Base-by-base conservation (phyloP, 805 yeast genomes). In the Yarrowia alimentaria region DNA sequence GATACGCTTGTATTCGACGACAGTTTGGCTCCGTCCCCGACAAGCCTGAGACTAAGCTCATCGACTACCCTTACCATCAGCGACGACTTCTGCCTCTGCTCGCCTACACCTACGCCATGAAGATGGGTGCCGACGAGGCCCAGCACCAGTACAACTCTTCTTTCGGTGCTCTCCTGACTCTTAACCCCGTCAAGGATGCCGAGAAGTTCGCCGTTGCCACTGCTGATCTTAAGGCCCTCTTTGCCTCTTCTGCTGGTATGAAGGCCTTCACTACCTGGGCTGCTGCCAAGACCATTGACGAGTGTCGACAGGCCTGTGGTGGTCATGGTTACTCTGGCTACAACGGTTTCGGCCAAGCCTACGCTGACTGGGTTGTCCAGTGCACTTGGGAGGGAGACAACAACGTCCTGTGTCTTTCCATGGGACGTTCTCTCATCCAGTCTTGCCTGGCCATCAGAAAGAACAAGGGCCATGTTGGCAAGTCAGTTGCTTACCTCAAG, bases 301-400 rank as follows among this genome's bases (percentile, higher is more conserved):
- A 89, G 69, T 78, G 89, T 57, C 79, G 97, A 69, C 97, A 90
- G 69, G 76, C 95, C 1, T 89, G 96, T 68, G 96, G 97, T 65
- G 97, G 97, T 22, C 96, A 87, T 67, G 97, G 97, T 26, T 90
- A 90, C 69, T 87, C 95, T 18, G 80, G 90, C 14, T 90, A 90
- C 68, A 80, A 87, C 57, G 95, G 90, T 2, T 85, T 90, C 64
- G 96, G 94, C 29, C 86, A 83, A 64, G 89, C 89, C 9, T 87
- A 80, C 71, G 77, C 77, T 55, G 97, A 90, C 66, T 91, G 95
- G 87, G 96, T 85, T 11, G 96, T 90, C 32, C 96, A 90, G 70
- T 89, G 96, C 68, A 90, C 97, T n/a, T 90, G 97, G 97, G 97
- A 90, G 72, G 97, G 97, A 66, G 97, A 90, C 68, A 90, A 90